phyloP scores from a whole-genome alignment of 352 stramenopile species.

The Proteromonas lacertae region DNA sequence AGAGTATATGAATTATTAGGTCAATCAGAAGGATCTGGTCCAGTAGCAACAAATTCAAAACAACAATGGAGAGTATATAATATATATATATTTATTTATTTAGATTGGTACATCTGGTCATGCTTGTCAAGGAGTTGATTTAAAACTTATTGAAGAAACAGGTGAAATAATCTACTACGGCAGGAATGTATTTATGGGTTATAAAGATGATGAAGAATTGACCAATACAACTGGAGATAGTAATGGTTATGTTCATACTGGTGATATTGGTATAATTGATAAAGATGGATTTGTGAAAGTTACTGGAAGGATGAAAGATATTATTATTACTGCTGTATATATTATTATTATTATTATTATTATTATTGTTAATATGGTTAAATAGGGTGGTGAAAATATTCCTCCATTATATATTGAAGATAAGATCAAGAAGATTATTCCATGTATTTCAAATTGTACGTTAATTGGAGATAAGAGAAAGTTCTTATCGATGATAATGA shows the following conservation, averaged over 20 bases:
- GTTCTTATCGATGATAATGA: conserved; percentile 50
- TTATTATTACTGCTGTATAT: conserved; percentile 39
- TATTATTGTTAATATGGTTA: too few relatives aligned
- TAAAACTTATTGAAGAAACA: conserved; percentile 7
- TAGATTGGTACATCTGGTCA: conserved; percentile 9
- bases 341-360: too few relatives aligned
- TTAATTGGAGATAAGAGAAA: too few relatives aligned
- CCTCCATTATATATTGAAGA: conserved; percentile 56
- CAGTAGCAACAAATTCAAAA: conserved; percentile 1
- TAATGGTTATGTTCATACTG: conserved; percentile 49
- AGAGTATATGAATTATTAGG: conserved; percentile 14
- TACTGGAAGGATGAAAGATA: conserved; percentile 16
- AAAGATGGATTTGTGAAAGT: conserved; percentile 14
- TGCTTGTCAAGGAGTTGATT: conserved; percentile 12
- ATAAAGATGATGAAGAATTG: conserved; percentile 11
- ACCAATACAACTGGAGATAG: conserved; percentile 32
- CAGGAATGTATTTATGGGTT: conserved; percentile 20
- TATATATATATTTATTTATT: neutral
- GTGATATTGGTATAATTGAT: conserved; percentile 46
- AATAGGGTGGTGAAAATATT: conserved; percentile 75
- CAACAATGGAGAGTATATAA: too few relatives aligned
- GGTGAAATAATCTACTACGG: conserved; percentile 17
- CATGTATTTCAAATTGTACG: conserved; percentile 39
- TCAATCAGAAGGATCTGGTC: conserved; percentile 10
- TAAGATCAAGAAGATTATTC: conserved; percentile 41